Conservation (phyloP, 2,329 filamentous ascomycete genomes). For the Myrmaecium sp. region DNA sequence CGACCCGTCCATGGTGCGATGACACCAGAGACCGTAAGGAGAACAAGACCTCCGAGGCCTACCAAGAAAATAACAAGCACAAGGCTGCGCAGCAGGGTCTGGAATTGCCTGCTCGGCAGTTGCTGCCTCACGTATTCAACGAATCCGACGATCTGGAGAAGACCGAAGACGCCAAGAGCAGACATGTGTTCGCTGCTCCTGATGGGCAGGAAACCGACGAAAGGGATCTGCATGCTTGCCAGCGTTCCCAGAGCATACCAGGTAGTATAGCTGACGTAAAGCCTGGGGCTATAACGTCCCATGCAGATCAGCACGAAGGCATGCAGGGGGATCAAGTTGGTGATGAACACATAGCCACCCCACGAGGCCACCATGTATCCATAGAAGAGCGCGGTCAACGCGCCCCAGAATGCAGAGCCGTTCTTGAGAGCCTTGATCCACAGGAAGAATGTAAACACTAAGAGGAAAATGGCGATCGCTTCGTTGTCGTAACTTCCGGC, state of each 20-base stretch:
- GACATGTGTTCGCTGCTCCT: constrained; percentile 98
- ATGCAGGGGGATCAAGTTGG: constrained; percentile 87
- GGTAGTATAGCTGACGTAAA: constrained; percentile 94
- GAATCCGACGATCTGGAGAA: constrained; percentile 84
- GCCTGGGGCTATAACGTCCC: constrained; percentile 83
- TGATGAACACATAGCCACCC: constrained; percentile 99
- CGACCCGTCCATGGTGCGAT: constrained; percentile 96
- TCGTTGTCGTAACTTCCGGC: constrained; percentile 99
- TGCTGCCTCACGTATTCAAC: constrained; percentile 81
- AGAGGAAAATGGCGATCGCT: constrained; percentile 95
- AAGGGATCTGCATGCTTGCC: constrained; percentile 98
- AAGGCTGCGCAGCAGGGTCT: constrained; percentile 66
- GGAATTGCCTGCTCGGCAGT: constrained; percentile 83
- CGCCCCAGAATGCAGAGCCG: constrained; percentile 93
- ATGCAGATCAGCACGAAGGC: constrained; percentile 89
- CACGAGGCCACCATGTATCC: constrained; percentile 99
- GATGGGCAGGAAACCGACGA: constrained; percentile 92
- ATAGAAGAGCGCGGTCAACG: constrained; percentile 86
- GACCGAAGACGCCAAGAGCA: constrained; percentile 88
- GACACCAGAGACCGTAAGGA: constrained; percentile 70
- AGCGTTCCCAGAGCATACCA: constrained; percentile 95
- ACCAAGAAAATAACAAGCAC: constrained; percentile 59
- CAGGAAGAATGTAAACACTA: constrained; percentile 96
- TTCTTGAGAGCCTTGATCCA: constrained; percentile 99
- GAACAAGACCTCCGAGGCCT: constrained; percentile 57